Evolutionary conservation across 345 rosid genomes (phyloP), one percentile per base, ranked within the genome.

Genomic region (Raphanus raphanistrum): DNA sequence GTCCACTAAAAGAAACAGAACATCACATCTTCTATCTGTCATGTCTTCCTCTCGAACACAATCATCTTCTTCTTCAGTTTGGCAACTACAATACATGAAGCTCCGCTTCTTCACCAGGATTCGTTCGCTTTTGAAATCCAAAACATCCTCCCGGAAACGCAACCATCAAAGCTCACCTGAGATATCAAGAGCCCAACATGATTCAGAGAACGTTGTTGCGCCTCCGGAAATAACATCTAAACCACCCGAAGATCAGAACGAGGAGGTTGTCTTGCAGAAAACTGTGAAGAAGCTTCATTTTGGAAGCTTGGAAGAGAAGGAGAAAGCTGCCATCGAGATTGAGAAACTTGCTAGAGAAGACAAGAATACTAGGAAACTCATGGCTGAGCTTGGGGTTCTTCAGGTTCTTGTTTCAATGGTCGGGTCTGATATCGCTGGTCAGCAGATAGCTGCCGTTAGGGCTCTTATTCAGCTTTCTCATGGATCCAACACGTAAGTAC

Each of bases 341-440:
- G 86, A 71, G 71, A 87, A 78, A 66, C 77, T 95, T 38, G 92
- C 96, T 9, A 76, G 84, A 75, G 84, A 85, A 72, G 96, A 91
- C 67, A 79, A 62, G 57, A 86, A 85, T 73, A 79, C 76, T 11
- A 84, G 85, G 76, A 90, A 85, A 77, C 78, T 87, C 77, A 88
- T 95, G 89, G 97, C 87, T 1, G 97, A 91, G 84, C 97, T 95
- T 0, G 97, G 99, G 11, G 99, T 95, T 29, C 70, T 92, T 35
- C 91, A 84, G 52, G 86, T 84, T 76, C 83, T 95, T 82, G 98
- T 95, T 13, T 92, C 86, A 15, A 88, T 95, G 91, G 84, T 80
- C 5, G 83, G 76, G 27, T 69, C 88, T 0, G 86, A 85, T n/a
- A 84, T 70, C 4, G 65, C 54, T 43, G 35, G 78, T 16, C 90